Evolutionary conservation across 2,329 filamentous ascomycete species (phyloP).

Genomic region (Bipolaris oryzae): DNA sequence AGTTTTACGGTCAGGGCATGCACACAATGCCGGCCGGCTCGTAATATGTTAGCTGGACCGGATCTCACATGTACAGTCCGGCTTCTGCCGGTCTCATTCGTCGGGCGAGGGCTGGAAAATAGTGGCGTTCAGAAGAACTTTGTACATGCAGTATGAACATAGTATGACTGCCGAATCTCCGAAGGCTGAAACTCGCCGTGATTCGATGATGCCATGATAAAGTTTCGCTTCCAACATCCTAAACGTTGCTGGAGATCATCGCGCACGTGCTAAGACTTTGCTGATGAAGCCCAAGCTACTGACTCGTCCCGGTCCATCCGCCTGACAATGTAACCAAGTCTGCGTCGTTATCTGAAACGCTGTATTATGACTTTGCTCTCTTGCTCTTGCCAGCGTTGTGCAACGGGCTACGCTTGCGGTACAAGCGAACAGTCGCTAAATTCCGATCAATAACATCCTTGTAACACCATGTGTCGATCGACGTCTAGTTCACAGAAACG

Average conservation of each 20-base stretch:
- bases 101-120: constrained; percentile 7
- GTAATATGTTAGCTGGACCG: constrained; percentile 18
- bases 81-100: constrained; percentile 23
- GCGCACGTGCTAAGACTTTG: constrained; percentile 11
- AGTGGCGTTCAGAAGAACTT: constrained; percentile 8
- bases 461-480: constrained; percentile 13
- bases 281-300: constrained; percentile 17
- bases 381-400: constrained; percentile 5
- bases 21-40: constrained; percentile 20
- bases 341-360: constrained; percentile 11
- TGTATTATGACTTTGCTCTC: neutral
- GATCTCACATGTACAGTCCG: constrained; percentile 19
- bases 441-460: constrained; percentile 4
- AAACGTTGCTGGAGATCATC: constrained; percentile 20
- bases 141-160: neutral
- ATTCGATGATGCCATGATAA: constrained; percentile 12
- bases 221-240: constrained; percentile 15
- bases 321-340: constrained; percentile 7
- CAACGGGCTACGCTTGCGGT: neutral
- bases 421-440: neutral
- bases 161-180: constrained; percentile 4
- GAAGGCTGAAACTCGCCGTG: constrained; percentile 11
- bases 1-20: constrained; percentile 21
- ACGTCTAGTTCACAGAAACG: constrained; percentile 5
- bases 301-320: constrained; percentile 24